Evolutionary conservation across 2,329 filamentous ascomycete genomes (phyloP), one percentile per base, ranked within the genome.

Genomic region (Elsinoe necatrix): DNA sequence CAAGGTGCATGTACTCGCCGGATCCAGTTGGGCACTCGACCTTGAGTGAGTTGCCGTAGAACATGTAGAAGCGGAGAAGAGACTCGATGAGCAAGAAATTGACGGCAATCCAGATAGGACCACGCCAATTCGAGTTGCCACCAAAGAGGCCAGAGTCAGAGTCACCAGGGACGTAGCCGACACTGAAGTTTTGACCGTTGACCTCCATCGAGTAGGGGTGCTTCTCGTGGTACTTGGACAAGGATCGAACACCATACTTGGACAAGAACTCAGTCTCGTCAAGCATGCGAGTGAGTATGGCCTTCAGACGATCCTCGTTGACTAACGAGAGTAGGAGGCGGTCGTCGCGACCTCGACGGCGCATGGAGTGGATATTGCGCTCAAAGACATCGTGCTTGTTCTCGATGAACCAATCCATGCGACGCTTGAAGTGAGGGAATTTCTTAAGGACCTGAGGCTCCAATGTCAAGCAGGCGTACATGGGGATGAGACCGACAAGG

Each of bases 81-180:
- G 91, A 92, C 71, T 97, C 92, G 39, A 97, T 86, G 12, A 97
- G 80, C 55, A 97, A 74, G 74, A 95, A 96, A 73, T 97, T 97
- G 73, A 95, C 90, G 61, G 89, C 93, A 50, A 96, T 79, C 92
- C 92, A 97, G 64, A 95, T 92, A 0, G 93, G 92, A 0, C 76
- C 92, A 73, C 92, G 83, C 92, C 92, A 97, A 72, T 97, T 97
- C 71, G 90, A 95, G 79, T 97, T 97, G 63, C 92, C 92, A 55
- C 92, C 92, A 66, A 97, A 97, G 4, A 97, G 80, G 2, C 89
- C 89, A 66, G 88, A 95, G 73, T 97, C 91, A 0, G 92, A 96
- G 68, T 97, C 92, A n/a, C 92, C 93, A 1, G 93, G 85, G 16
- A 97, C 83, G 67, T 97, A 97, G 64, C 84, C 81, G 39, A 97